phyloP scores from a whole-genome alignment of 306 rosid genomes.

The Rosa persica region DNA sequence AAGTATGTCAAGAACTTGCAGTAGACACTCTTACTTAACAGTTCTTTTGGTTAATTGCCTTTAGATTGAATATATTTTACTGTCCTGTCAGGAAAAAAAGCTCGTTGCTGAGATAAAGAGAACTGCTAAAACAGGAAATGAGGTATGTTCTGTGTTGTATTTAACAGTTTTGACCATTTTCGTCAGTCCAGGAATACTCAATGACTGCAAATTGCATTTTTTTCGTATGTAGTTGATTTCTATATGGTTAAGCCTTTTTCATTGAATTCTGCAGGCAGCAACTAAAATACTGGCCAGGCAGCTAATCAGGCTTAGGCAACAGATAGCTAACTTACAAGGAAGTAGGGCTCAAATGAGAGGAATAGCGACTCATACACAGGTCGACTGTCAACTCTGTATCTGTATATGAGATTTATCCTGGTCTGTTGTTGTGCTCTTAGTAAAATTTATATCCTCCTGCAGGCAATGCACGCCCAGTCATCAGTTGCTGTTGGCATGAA shows the following conservation, averaged over 20 bases:
- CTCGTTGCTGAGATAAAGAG: slow-evolving; percentile 93
- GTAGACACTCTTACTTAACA: neutral
- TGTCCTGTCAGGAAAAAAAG: slow-evolving; percentile 72
- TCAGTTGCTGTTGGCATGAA: slow-evolving; percentile 95
- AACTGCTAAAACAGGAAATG: slow-evolving; percentile 96
- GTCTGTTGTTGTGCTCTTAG: slow-evolving; percentile 19
- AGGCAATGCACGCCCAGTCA: slow-evolving; percentile 92
- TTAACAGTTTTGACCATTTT: slow-evolving; percentile 10
- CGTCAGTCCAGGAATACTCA: neutral
- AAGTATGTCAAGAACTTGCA: slow-evolving; percentile 53
- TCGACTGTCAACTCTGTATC: slow-evolving; percentile 26
- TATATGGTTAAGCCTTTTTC: slow-evolving; percentile 17
- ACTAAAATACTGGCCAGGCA: slow-evolving; percentile 93
- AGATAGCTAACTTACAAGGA: slow-evolving; percentile 90
- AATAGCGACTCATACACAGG: slow-evolving; percentile 98
- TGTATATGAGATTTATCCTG: neutral
- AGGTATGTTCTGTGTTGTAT: slow-evolving; percentile 43
- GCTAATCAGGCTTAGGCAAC: slow-evolving; percentile 91
- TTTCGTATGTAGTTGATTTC: neutral
- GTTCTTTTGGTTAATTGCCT: slow-evolving; percentile 7
- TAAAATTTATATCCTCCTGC: slow-evolving; percentile 33
- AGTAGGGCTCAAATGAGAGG: slow-evolving; percentile 99
- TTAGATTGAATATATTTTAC: slow-evolving; percentile 29
- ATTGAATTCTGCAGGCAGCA: slow-evolving; percentile 61
- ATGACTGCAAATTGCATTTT: neutral